Evolutionary conservation across 1,284 basidiomycete species (phyloP), one percentile per base, ranked within the genome.

Genomic region (Moniliella sp.): DNA sequence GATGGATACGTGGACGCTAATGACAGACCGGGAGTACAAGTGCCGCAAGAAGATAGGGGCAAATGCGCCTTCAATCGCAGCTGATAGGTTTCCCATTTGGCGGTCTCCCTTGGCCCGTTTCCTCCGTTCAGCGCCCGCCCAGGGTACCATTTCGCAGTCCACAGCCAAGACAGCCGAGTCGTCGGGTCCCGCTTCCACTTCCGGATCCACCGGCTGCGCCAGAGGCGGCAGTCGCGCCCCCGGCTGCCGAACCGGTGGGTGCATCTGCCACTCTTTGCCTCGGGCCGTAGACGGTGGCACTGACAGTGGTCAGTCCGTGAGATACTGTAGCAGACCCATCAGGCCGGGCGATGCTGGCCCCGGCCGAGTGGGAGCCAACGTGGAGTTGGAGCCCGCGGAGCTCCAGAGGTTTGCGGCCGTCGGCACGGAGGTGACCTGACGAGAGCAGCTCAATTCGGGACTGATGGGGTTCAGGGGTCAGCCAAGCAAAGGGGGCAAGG

Each of bases 1-100:
- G 18, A 97, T 76, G 59, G 88, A 81, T 8, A 97, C 69, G 61
- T 77, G 79, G 39, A 97, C 76, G 62, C 91, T 79, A 59, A 97
- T 88, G 59, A 86, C 75, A 17, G 79, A 79, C 32, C 88, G 75
- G 4, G 88, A 88, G 62, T 88, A 94, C 30, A 94, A 69, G 43
- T 72, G 72, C 1, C 78, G 77, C 57, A 86, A 78, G 25, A 97
- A 72, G 32, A 91, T 81, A 26, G 86, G 82, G 57, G 94, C 84
- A 50, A 97, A 94, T 0, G 88, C 93, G 23, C 80, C 76, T 62
- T 82, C 78, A 44, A 97, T 75, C 9, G 76, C 73, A 1, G 79
- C 69, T 1, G 76, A 78, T 39, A 93, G 69, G 62, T 97, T 88
- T 37, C 82, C 67, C 36, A 81, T 70, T 12, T 84, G 80, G 61